Percentiles rank a stretch among this genome's conserved stretches.
These are phyloP conservation scores for Plasmodium sp. DNA, from an alignment of 169 alveolate species.

Conservation along the genomic window DNA sequence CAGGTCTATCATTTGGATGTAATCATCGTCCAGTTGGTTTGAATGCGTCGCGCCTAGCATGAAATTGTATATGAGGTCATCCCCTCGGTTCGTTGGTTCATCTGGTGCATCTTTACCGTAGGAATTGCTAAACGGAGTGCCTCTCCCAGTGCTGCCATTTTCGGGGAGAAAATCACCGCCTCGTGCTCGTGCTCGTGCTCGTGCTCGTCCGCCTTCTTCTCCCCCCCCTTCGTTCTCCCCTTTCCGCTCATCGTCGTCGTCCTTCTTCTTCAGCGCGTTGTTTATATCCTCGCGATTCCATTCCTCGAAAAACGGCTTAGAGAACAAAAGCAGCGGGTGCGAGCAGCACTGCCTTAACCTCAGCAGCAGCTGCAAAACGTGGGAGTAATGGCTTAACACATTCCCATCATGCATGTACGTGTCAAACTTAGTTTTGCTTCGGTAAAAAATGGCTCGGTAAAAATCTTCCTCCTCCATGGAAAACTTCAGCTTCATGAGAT, in stretches of 20 bases:
- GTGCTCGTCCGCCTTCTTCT: too few species aligned
- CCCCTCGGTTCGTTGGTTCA: neutral
- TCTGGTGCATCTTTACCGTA: neutral
- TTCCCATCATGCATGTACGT: conserved; percentile 80
- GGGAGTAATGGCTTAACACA: conserved; percentile 83
- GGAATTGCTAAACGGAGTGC: neutral
- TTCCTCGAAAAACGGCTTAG: conserved; percentile 60
- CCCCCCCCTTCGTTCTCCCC: neutral
- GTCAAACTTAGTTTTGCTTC: conserved; percentile 83
- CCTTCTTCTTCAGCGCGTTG: neutral
- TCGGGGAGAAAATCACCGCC: neutral
- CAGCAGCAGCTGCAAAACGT: conserved; percentile 84
- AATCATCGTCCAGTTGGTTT: conserved; percentile 22
- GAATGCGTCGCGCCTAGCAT: conserved; percentile 31
- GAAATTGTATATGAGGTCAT: conserved; percentile 50
- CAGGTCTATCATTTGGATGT: conserved; percentile 16
- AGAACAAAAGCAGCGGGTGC: conserved; percentile 83
- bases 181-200: neutral
- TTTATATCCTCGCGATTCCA: conserved; percentile 59
- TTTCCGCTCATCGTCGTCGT: neutral
- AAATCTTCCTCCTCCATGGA: conserved; percentile 83
- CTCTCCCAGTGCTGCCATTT: neutral
- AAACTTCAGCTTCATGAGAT: conserved; percentile 81
- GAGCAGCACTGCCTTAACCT: conserved; percentile 89
- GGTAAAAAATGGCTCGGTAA: conserved; percentile 74